Evolutionary conservation across 768 basidiomycete species (phyloP).

Genomic region (Hydnomerulius pinastri): DNA sequence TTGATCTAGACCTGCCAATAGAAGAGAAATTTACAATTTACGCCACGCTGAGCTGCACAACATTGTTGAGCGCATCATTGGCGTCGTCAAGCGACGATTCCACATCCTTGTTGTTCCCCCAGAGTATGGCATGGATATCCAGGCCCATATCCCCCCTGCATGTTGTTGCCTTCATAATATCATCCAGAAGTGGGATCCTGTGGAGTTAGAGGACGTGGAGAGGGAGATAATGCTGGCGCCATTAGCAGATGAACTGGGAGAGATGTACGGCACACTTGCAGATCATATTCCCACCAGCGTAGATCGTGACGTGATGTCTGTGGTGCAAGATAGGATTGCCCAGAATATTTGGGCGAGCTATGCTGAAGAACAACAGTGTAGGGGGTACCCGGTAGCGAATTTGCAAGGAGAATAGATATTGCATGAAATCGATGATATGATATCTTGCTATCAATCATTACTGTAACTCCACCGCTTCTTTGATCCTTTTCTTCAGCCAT

Average conservation of each 20-base stretch:
- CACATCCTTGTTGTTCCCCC: conserved; percentile 9
- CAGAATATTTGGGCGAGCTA: neutral
- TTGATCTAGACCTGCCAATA: conserved; percentile 16
- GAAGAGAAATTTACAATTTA: conserved; percentile 22
- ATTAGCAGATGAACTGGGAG: neutral
- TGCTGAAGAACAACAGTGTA: neutral
- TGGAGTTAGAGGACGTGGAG: conserved; percentile 1
- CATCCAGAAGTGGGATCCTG: conserved; percentile 13
- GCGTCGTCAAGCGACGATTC: conserved; percentile 21
- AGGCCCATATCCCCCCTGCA: conserved; percentile 23
- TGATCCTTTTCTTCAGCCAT: neutral
- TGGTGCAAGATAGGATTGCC: neutral
- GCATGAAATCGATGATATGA: too few species aligned
- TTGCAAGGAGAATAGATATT: neutral
- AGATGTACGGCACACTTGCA: neutral
- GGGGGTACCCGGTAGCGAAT: neutral
- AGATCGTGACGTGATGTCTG: neutral
- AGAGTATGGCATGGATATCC: conserved; percentile 18
- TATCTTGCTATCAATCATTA: too few species aligned
- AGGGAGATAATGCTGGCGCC: neutral
- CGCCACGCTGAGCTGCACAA: conserved; percentile 21
- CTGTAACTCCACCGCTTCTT: neutral
- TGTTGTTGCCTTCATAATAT: conserved; percentile 28
- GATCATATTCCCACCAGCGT: neutral
- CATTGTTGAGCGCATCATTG: conserved; percentile 21